Percentiles rank a stretch among this genome's conserved stretches.
phyloP scores from a whole-genome alignment of 1,284 basidiomycete genomes.

The Cryptococcus sp. region DNA sequence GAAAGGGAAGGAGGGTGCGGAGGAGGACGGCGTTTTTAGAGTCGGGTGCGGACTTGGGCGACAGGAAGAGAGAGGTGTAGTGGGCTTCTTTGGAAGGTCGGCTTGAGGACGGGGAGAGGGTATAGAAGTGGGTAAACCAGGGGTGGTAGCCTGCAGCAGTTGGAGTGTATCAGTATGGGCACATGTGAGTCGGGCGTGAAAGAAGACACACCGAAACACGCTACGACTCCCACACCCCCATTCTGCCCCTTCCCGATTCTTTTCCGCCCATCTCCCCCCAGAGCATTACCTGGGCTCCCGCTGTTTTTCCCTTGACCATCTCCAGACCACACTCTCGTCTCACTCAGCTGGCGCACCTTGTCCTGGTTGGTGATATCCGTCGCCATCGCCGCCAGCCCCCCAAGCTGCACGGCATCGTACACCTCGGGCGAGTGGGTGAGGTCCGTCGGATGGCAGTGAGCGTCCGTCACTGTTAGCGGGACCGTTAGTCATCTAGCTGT shows the following conservation, averaged over 20 bases:
- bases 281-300: neutral
- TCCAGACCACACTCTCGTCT: conserved; percentile 7
- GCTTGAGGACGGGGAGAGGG: conserved; percentile 20
- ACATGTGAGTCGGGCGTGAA: neutral
- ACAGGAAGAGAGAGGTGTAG: conserved; percentile 46
- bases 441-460: conserved; percentile 52
- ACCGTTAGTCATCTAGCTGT: neutral
- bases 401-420: conserved; percentile 33
- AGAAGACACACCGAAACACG: conserved; percentile 47
- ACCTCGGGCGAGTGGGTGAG: conserved; percentile 18
- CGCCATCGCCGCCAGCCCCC: conserved; percentile 46
- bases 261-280: neutral
- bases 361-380: conserved; percentile 41
- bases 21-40: conserved; percentile 15
- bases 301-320: neutral
- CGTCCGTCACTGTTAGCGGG: conserved; percentile 42
- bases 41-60: conserved; percentile 4
- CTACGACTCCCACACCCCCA: conserved; percentile 29
- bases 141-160: conserved; percentile 51
- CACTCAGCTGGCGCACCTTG: conserved; percentile 26
- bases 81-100: conserved; percentile 41
- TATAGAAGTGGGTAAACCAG: conserved; percentile 52
- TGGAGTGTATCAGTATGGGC: neutral
- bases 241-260: conserved; percentile 3
- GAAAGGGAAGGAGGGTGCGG: conserved; percentile 27